These are phyloP conservation scores for Gnomoniopsis sp. DNA, from an alignment of 2,329 filamentous ascomycete species.

Conservation along the genomic window DNA sequence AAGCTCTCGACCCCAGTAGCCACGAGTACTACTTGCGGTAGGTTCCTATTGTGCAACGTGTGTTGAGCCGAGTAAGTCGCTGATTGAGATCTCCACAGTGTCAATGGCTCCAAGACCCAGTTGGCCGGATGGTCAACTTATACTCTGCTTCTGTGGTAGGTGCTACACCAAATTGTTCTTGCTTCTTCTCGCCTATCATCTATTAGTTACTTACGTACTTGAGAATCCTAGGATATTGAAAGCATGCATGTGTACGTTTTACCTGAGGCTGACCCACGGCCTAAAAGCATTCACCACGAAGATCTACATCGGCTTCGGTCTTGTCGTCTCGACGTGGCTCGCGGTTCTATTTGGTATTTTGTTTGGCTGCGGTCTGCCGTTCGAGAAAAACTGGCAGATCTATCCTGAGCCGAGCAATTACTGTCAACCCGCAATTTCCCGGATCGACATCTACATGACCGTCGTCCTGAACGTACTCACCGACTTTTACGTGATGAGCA, in stretches of 20 bases:
- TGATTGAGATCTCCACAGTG: constrained; percentile 18
- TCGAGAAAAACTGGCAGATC: constrained; percentile 39
- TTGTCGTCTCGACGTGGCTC: constrained; percentile 32
- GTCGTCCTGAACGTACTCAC: constrained; percentile 36
- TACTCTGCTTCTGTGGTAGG: constrained; percentile 25
- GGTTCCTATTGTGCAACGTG: background rate
- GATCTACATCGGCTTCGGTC: constrained; percentile 32
- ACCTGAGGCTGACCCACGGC: constrained; percentile 20
- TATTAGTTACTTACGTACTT: background rate
- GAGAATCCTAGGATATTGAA: background rate
- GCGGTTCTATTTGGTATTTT: constrained; percentile 30
- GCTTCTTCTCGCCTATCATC: background rate
- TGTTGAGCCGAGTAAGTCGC: background rate
- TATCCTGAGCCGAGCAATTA: constrained; percentile 37
- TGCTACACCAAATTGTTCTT: background rate
- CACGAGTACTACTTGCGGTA: constrained; percentile 28
- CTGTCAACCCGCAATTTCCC: constrained; percentile 38
- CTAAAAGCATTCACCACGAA: constrained; percentile 23
- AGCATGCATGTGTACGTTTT: background rate
- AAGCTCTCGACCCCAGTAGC: constrained; percentile 23
- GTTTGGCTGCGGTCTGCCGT: constrained; percentile 30
- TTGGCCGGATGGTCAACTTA: constrained; percentile 28
- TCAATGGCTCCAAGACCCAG: constrained; percentile 33
- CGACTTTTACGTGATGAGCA: constrained; percentile 37
- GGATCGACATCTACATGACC: constrained; percentile 34